Evolutionary conservation across 2,329 filamentous ascomycete genomes (phyloP).

Genomic region (Macrophomina tecta): DNA sequence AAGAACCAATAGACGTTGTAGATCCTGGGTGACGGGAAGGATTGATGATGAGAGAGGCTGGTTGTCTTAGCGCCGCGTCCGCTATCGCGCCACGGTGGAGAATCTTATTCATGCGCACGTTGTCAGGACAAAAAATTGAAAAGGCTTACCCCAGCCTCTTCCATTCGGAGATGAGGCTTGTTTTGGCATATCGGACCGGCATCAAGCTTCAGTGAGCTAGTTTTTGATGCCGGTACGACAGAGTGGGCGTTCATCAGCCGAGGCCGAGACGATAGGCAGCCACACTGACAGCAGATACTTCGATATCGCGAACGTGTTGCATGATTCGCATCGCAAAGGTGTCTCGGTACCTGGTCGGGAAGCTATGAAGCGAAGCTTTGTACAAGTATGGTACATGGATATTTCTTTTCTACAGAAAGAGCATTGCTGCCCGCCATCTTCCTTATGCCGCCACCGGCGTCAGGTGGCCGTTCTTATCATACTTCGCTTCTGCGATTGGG

Average conservation of each 20-base stretch:
- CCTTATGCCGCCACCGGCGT: slow-evolving; percentile 54
- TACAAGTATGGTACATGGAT: not conserved
- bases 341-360: not conserved
- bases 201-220: not conserved
- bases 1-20: too few relatives aligned
- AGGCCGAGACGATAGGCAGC: not conserved
- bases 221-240: not conserved
- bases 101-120: not conserved
- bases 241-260: not conserved
- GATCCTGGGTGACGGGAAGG: too few relatives aligned
- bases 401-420: not conserved
- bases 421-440: not conserved
- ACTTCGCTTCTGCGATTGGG: slow-evolving; percentile 69
- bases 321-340: not conserved
- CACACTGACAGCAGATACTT: not conserved
- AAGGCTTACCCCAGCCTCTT: not conserved
- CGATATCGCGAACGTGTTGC: not conserved
- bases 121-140: not conserved
- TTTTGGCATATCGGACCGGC: not conserved
- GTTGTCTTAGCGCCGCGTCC: not conserved
- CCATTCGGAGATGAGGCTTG: not conserved
- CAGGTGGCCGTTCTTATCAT: slow-evolving; percentile 76
- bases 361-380: not conserved
- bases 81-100: too few relatives aligned
- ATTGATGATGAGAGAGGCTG: not conserved